Base-by-base conservation (phyloP, 352 stramenopile genomes). In the Peronospora belbahrii region DNA sequence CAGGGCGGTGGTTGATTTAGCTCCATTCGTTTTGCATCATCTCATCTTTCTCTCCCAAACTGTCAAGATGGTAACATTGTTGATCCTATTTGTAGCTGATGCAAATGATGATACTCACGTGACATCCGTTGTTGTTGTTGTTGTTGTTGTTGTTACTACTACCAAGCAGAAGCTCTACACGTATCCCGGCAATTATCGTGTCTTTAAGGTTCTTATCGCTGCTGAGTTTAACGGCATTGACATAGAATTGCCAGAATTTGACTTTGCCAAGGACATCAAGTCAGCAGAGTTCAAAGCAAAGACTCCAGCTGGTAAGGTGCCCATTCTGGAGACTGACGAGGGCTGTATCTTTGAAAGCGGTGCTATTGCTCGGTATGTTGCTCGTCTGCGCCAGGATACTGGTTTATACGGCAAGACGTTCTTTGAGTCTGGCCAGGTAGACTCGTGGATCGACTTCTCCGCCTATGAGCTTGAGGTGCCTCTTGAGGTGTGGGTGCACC, bases 391-490 rank as follows among this genome's bases (percentile, higher is more conserved):
- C 27, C 32, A 48, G 15, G 91, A 97, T 74, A 87, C 71, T 8
- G 74, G 83, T 36, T 72, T 98, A 33, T 75, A 86, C 41, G 94
- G 93, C 45, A 70, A 70, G 49, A 88, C 75, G 19, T 94, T 95
- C 52, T 95, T 96, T 63, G 82, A 97, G 58, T 84, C 91, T 39
- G 88, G 65, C 34, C 76, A 95, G 66, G 75, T 97, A 24, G 85
- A 97, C 59, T 55, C 74, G 15, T 98, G 93, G 93, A 79, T 97
- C n/a, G 93, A 98, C 59, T 98, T 95, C 63, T 76, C 64, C 27
- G 53, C 69, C 17, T 71, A 95, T 59, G 79, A 98, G 69, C 42
- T 98, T 7, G 93, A 98, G 64, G 67, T 97, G 9, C 83, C 93
- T 4, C 70, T 87, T 23, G 85, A 77, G 49, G 61, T 87, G 30